Conservation (phyloP, 345 rosid species). For the Carallia pectinifolia region DNA sequence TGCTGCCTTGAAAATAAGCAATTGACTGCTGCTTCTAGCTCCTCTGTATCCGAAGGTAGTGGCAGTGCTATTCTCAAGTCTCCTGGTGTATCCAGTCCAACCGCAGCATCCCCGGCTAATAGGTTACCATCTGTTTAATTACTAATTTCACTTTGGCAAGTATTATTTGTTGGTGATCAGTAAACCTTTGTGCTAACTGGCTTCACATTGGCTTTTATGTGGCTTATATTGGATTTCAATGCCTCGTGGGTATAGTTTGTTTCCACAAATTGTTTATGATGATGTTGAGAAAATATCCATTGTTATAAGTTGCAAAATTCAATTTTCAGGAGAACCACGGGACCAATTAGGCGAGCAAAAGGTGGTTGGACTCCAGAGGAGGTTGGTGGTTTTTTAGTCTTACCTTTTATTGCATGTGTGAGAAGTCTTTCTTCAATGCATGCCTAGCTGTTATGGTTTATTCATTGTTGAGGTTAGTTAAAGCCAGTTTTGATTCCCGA, state of each 20-base stretch:
- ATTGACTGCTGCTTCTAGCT: conserved; percentile 63
- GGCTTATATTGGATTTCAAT: conserved; percentile 6
- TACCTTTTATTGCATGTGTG: not conserved
- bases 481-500: not conserved
- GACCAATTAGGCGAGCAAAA: conserved; percentile 95
- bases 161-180: not conserved
- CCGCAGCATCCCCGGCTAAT: conserved; percentile 58
- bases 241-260: not conserved
- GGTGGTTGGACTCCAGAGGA: conserved; percentile 99
- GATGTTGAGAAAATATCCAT: not conserved
- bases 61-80: conserved; percentile 63
- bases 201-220: not conserved
- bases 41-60: conserved; percentile 76
- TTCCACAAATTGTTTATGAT: too few relatives aligned
- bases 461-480: not conserved
- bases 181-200: not conserved
- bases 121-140: conserved; percentile 35
- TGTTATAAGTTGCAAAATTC: conserved; percentile 19
- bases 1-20: conserved; percentile 86
- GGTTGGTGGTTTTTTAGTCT: conserved; percentile 38
- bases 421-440: not conserved
- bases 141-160: not conserved
- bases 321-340: conserved; percentile 79
- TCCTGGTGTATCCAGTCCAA: conserved; percentile 67
- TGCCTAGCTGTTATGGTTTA: not conserved